phyloP scores from a whole-genome alignment of 139 green algal genomes.

The Medakamo hakoo region DNA sequence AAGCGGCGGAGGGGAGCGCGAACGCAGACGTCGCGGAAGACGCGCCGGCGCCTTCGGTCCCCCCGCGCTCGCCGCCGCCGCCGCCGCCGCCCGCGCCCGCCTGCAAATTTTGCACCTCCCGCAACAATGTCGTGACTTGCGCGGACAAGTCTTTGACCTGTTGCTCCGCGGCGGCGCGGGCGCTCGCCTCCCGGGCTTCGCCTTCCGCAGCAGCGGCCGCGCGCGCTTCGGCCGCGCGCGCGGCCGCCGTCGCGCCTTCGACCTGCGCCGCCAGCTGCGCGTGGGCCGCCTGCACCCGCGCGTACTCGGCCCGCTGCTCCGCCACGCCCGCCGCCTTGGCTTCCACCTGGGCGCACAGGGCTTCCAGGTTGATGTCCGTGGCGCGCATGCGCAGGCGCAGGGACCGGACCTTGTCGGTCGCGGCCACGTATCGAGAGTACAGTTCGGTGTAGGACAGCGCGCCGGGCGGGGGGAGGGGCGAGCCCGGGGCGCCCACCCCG shows the following conservation, averaged over 20 bases:
- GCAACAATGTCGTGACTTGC: slow-evolving; percentile 19
- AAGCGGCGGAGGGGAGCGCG: too few species aligned
- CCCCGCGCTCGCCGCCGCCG: background rate
- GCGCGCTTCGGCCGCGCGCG: slow-evolving; percentile 9
- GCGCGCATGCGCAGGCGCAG: slow-evolving; percentile 18
- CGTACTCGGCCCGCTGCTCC: slow-evolving; percentile 29
- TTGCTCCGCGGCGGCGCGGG: slow-evolving; percentile 18
- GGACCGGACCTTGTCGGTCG: slow-evolving; percentile 7
- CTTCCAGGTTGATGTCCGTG: slow-evolving; percentile 30
- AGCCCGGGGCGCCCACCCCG: background rate
- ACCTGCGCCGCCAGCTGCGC: slow-evolving; percentile 11
- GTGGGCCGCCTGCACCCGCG: slow-evolving; percentile 22
- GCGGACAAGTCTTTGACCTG: slow-evolving; percentile 19
- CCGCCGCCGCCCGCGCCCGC: background rate
- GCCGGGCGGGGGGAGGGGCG: background rate
- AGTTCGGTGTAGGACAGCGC: slow-evolving; percentile 10
- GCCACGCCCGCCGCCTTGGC: slow-evolving; percentile 21
- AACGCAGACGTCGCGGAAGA: too few species aligned
- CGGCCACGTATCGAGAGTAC: slow-evolving; percentile 27
- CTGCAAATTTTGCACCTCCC: slow-evolving; percentile 15
- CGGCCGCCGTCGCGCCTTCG: slow-evolving; percentile 12
- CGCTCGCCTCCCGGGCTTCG: slow-evolving; percentile 3
- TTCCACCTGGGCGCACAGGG: slow-evolving; percentile 30
- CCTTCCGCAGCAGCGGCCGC: slow-evolving; percentile 7
- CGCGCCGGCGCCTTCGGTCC: too few species aligned